A percentile compares a stretch with the other conserved stretches of the same genome.
These are phyloP conservation scores for Vigna angularis DNA, from an alignment of 306 rosid species.

Conservation along the genomic window DNA sequence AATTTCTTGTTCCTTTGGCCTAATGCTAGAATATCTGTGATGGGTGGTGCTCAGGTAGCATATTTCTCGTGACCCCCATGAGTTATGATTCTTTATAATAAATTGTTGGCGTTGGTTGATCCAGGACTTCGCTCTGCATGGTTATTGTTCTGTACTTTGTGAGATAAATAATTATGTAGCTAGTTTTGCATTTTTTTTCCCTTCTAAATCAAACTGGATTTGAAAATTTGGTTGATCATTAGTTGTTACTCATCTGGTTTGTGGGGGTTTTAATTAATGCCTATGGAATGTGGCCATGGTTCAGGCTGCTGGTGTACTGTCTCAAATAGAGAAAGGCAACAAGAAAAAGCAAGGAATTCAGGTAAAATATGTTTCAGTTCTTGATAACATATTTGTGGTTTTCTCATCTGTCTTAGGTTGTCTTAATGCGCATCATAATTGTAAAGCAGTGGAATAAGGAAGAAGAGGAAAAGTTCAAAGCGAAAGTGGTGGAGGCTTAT, in stretches of 20 bases:
- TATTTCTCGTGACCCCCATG: conserved; percentile 40
- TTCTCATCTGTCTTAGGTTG: conserved; percentile 30
- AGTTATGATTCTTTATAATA: conserved; percentile 19
- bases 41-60: conserved; percentile 98
- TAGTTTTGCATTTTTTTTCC: conserved; percentile 12
- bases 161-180: conserved; percentile 5
- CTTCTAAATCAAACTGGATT: conserved; percentile 13
- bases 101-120: conserved; percentile 22
- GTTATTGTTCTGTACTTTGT: background rate
- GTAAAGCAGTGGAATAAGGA: conserved; percentile 80
- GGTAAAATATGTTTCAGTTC: conserved; percentile 51
- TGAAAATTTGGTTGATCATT: conserved; percentile 19
- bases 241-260: conserved; percentile 29
- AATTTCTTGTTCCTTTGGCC: conserved; percentile 97
- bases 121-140: conserved; percentile 10
- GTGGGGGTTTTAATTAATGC: conserved; percentile 22
- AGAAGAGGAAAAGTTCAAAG: conserved; percentile 86
- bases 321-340: conserved; percentile 86
- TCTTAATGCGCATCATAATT: background rate
- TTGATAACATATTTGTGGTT: conserved; percentile 14
- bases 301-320: conserved; percentile 94
- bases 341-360: conserved; percentile 92
- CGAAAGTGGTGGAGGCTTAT: conserved; percentile 76
- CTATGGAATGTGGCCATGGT: conserved; percentile 37
- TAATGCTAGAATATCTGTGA: conserved; percentile 91